Conservation (phyloP, 805 yeast genomes). For the Candida vaughaniae region DNA sequence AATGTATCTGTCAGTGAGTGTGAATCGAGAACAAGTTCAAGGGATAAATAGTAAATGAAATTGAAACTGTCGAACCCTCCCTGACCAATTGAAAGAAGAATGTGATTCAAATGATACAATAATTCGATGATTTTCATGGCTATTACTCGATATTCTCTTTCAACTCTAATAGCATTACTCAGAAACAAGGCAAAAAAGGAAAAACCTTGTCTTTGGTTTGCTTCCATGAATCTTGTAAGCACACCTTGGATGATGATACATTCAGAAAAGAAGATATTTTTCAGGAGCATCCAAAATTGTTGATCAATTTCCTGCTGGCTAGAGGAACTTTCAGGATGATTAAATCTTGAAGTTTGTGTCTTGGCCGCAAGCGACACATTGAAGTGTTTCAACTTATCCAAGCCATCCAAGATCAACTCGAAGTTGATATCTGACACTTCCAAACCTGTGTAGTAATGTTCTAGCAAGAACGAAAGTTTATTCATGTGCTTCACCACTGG, state of each 20-base stretch:
- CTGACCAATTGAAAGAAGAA: constrained; percentile 54
- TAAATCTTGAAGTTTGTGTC: constrained; percentile 13
- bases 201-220: constrained; percentile 6
- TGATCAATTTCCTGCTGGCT: constrained; percentile 10
- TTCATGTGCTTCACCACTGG: constrained; percentile 52
- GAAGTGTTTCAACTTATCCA: constrained; percentile 27
- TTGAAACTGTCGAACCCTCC: constrained; percentile 67
- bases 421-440: constrained; percentile 14
- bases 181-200: constrained; percentile 8
- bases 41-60: constrained; percentile 51
- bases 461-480: constrained; percentile 46
- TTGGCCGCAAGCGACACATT: constrained; percentile 21
- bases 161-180: constrained; percentile 12
- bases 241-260: constrained; percentile 53
- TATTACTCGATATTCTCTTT: constrained; percentile 25
- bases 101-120: constrained; percentile 46
- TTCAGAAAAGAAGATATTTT: constrained; percentile 45
- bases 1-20: constrained; percentile 19
- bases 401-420: constrained; percentile 18
- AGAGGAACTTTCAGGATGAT: background rate
- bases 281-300: constrained; percentile 39
- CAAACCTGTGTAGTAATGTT: constrained; percentile 26
- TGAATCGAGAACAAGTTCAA: constrained; percentile 37
- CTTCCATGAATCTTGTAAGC: constrained; percentile 32
- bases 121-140: constrained; percentile 34